A percentile compares a stretch with the other conserved stretches of the same genome.
Evolutionary conservation across 257 asterid species (phyloP).

Genomic region (Solanum chilense): DNA sequence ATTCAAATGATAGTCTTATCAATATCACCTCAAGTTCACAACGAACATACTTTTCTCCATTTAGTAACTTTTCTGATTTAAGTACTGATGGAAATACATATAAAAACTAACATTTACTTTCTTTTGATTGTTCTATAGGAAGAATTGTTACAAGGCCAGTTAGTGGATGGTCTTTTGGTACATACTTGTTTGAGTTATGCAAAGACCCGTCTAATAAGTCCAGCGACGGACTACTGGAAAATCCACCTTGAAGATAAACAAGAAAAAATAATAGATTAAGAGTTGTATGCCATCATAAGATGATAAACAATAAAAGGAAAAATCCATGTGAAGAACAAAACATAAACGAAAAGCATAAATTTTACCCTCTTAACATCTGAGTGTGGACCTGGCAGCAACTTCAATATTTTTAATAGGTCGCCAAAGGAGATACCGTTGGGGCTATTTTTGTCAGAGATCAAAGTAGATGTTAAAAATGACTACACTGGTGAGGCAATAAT

Average conservation of each 20-base stretch:
- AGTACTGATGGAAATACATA: background rate
- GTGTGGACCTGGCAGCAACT: conserved; percentile 90
- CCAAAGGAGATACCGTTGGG: conserved; percentile 93
- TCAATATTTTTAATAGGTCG: conserved; percentile 77
- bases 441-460: conserved; percentile 16
- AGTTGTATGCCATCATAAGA: background rate
- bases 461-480: background rate
- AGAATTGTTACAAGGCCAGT: background rate
- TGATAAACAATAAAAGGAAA: background rate
- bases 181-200: conserved; percentile 56
- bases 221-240: conserved; percentile 52
- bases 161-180: background rate
- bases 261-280: background rate
- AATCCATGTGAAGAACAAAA: background rate
- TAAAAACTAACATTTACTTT: background rate
- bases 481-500: background rate
- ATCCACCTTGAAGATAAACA: conserved; percentile 55
- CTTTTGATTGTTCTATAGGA: background rate
- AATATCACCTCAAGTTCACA: background rate
- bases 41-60: background rate
- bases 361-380: conserved; percentile 73
- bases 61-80: background rate
- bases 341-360: background rate
- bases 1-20: background rate
- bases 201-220: conserved; percentile 49